Conservation (phyloP, 345 rosid species). For the Hibiscus syriacus region DNA sequence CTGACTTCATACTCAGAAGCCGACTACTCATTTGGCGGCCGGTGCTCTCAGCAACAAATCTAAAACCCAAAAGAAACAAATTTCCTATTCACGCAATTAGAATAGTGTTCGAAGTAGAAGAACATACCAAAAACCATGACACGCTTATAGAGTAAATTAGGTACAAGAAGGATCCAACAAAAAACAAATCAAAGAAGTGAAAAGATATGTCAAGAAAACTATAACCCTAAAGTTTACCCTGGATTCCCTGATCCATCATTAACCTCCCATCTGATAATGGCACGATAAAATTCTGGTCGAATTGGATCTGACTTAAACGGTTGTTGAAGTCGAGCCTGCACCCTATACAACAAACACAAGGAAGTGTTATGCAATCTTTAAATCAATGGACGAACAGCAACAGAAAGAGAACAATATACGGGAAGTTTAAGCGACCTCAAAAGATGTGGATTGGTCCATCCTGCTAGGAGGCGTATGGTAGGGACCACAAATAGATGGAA, state of each 20-base stretch:
- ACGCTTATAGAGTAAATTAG: neutral
- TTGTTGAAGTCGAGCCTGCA: conserved; percentile 60
- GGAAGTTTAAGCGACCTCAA: conserved; percentile 47
- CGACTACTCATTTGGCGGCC: conserved; percentile 88
- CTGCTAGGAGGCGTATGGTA: conserved; percentile 64
- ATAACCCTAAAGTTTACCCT: conserved; percentile 42
- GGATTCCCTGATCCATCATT: conserved; percentile 82
- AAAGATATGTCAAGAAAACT: neutral
- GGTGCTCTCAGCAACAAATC: conserved; percentile 92
- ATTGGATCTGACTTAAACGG: conserved; percentile 56
- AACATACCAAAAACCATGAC: neutral
- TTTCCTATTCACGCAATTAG: conserved; percentile 6
- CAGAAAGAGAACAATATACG: conserved; percentile 4
- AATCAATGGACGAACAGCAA: neutral
- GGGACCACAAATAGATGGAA: conserved; percentile 87
- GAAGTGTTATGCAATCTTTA: neutral
- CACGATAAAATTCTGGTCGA: conserved; percentile 72
- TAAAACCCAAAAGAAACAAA: conserved; percentile 25
- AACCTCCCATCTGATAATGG: conserved; percentile 57
- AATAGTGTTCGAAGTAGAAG: neutral
- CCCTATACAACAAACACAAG: conserved; percentile 37
- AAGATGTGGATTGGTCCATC: conserved; percentile 76
- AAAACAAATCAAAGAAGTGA: neutral
- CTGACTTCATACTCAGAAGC: conserved; percentile 86
- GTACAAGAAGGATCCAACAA: conserved; percentile 1